phyloP scores from a whole-genome alignment of 139 green algal genomes.

The Asterochloris sp. region DNA sequence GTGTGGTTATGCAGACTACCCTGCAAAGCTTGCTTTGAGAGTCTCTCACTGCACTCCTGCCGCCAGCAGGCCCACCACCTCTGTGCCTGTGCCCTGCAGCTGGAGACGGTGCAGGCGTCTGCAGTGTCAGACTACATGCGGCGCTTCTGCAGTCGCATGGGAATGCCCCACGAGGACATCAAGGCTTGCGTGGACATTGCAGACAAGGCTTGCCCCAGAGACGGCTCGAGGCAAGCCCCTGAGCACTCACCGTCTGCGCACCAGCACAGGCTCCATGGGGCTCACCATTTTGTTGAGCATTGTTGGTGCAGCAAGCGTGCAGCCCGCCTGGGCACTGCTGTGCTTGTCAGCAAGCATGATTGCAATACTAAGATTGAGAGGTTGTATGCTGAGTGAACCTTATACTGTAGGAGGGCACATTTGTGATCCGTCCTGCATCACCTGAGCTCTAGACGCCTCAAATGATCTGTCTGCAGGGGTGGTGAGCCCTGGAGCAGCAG shows the following conservation, averaged over 20 bases:
- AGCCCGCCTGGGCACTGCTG: background rate
- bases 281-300: background rate
- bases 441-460: no score
- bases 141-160: conserved; percentile 51
- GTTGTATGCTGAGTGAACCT: background rate
- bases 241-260: background rate
- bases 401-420: background rate
- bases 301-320: background rate
- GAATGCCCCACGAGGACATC: conserved; percentile 29
- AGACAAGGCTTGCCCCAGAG: conserved; percentile 12
- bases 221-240: conserved; percentile 15
- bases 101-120: background rate
- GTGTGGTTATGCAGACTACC: background rate
- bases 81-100: no score
- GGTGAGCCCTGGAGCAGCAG: conserved; percentile 64
- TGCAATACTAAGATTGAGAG: background rate
- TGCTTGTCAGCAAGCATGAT: background rate
- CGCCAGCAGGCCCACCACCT: no score
- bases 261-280: conserved; percentile 4
- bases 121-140: conserved; percentile 36
- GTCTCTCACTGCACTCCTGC: no score
- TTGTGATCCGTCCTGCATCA: background rate
- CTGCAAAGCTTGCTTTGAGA: background rate
- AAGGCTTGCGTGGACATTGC: conserved; percentile 20
- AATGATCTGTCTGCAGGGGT: conserved; percentile 17